A percentile compares a stretch with the other conserved stretches of the same genome.
phyloP scores from a whole-genome alignment of 2,329 filamentous ascomycete species.

The Aspergillus ochraceoroseus region DNA sequence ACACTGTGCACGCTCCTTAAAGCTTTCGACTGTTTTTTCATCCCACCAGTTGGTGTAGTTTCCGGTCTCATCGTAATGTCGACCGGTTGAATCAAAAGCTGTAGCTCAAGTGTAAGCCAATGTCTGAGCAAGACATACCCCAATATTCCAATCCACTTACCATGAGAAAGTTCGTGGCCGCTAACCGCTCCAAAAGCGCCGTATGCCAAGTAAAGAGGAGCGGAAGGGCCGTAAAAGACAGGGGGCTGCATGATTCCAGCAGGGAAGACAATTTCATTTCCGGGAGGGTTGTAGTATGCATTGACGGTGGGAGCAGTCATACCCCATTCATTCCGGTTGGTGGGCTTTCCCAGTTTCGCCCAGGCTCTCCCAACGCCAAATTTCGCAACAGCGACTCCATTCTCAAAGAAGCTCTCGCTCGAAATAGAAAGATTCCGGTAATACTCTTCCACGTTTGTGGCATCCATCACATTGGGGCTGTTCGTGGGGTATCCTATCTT shows the following conservation, averaged over 20 bases:
- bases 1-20: constrained; percentile 57
- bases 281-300: constrained; percentile 60
- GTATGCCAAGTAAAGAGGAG: constrained; percentile 63
- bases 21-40: constrained; percentile 54
- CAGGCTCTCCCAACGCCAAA: constrained; percentile 51
- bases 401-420: constrained; percentile 53
- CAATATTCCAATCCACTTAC: constrained; percentile 24
- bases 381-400: constrained; percentile 50
- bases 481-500: constrained; percentile 65
- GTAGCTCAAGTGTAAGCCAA: constrained; percentile 8
- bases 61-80: constrained; percentile 60
- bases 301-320: constrained; percentile 61
- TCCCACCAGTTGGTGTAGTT: constrained; percentile 66
- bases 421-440: constrained; percentile 53
- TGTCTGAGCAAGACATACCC: too few species aligned
- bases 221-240: constrained; percentile 55
- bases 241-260: constrained; percentile 67
- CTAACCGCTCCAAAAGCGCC: constrained; percentile 64
- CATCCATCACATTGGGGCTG: constrained; percentile 58
- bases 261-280: constrained; percentile 66
- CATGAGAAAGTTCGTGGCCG: constrained; percentile 65
- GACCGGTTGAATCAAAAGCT: constrained; percentile 63
- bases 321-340: constrained; percentile 56
- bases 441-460: constrained; percentile 52
- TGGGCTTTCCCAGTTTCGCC: constrained; percentile 56